A percentile compares a stretch with the other conserved stretches of the same genome.
phyloP scores from a whole-genome alignment of 192 early-diverging fungal genomes.

The Coemansia sp. region DNA sequence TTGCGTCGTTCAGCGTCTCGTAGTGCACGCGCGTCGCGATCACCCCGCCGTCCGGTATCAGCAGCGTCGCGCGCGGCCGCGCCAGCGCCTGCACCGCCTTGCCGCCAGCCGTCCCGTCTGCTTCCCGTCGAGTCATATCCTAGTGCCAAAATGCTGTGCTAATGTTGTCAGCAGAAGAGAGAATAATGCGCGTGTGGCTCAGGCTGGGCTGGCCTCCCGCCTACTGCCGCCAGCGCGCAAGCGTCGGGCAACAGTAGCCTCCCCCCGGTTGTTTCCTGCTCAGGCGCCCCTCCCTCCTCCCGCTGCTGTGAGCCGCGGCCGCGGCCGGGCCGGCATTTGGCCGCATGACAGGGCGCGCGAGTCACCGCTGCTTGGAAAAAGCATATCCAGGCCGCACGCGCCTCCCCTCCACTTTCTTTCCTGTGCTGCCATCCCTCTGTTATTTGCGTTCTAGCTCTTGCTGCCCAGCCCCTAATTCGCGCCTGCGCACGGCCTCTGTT shows the following conservation, averaged over 20 bases:
- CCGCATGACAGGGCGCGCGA: not conserved
- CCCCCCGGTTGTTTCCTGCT: not conserved
- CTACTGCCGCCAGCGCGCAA: not conserved
- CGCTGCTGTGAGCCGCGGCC: no score
- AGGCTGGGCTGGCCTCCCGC: not conserved
- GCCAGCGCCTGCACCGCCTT: constrained; percentile 3
- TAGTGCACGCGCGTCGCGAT: constrained; percentile 48
- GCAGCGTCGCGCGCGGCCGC: constrained; percentile 37
- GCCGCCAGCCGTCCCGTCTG: no score
- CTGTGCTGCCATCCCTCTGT: no score
- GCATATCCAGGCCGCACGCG: no score
- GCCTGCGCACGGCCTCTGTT: no score
- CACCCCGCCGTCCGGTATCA: constrained; percentile 41
- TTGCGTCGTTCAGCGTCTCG: constrained; percentile 48
- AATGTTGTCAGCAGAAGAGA: not conserved
- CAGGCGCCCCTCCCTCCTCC: not conserved
- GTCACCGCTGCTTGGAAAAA: not conserved
- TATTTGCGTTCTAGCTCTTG: no score
- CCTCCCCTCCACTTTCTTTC: no score
- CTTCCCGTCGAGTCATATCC: not conserved
- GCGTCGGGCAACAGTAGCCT: no score
- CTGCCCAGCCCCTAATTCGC: no score
- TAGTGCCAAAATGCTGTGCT: not conserved
- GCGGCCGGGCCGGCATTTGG: not conserved
- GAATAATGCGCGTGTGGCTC: not conserved